These are phyloP conservation scores for Coemansia sp. DNA, from an alignment of 192 early-diverging fungal genomes.

Conservation along the genomic window DNA sequence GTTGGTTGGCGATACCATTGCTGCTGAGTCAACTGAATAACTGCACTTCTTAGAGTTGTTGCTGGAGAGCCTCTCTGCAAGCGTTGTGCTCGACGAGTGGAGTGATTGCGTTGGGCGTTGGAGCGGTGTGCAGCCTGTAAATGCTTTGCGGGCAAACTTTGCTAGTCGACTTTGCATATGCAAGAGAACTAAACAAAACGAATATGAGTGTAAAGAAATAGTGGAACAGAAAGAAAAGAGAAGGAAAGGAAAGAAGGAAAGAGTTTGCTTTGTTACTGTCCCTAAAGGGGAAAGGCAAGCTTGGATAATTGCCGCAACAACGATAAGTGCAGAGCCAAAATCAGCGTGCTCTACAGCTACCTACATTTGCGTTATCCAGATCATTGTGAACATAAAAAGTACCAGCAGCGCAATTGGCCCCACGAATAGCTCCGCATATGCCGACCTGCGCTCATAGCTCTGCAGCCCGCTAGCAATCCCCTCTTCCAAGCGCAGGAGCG, in stretches of 20 bases:
- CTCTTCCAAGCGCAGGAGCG: conserved; percentile 4
- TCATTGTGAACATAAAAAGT: background rate
- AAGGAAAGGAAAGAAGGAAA: background rate
- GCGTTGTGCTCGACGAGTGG: conserved; percentile 20
- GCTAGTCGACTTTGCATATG: conserved; percentile 32
- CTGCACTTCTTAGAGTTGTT: conserved; percentile 5
- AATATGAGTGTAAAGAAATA: background rate
- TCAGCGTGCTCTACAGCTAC: no score
- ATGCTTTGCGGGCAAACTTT: conserved; percentile 26
- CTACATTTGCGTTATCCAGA: no score
- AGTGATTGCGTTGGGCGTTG: conserved; percentile 4
- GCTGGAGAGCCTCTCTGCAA: background rate
- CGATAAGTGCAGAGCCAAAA: no score
- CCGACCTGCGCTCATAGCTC: background rate
- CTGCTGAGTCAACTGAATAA: background rate
- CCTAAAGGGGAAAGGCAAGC: no score
- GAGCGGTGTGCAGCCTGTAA: conserved; percentile 26
- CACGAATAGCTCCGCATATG: background rate
- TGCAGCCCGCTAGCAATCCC: background rate
- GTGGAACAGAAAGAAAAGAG: background rate
- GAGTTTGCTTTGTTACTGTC: no score
- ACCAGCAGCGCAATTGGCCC: background rate
- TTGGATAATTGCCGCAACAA: no score
- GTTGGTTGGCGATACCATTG: conserved; percentile 38
- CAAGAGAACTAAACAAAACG: no score